Conservation (phyloP, 2,329 filamentous ascomycete genomes). For the Ophiostoma sp. region DNA sequence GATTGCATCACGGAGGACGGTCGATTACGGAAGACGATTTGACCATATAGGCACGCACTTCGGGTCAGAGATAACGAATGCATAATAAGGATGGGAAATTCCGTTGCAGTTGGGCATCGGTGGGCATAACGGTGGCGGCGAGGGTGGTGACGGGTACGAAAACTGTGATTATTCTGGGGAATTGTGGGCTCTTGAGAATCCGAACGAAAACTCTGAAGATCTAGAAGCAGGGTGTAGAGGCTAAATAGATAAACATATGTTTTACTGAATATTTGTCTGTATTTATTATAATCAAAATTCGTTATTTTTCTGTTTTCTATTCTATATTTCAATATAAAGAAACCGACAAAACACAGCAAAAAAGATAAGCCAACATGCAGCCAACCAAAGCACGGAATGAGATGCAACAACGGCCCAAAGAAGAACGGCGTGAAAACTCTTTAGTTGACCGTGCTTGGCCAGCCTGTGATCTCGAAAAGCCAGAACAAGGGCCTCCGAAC, state of each 20-base stretch:
- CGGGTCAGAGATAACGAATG: constrained; percentile 3
- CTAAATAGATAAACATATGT: neutral
- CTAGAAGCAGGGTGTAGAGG: neutral
- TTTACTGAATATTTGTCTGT: neutral
- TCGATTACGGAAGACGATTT: constrained; percentile 6
- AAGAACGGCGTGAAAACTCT: neutral
- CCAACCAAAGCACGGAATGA: no score
- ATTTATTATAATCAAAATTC: neutral
- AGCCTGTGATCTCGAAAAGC: neutral
- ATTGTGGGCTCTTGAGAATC: neutral
- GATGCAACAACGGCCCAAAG: no score
- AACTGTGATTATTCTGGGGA: neutral
- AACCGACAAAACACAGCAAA: neutral
- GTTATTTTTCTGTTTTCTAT: no score
- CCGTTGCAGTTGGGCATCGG: neutral
- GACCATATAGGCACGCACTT: neutral
- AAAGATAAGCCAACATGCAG: neutral
- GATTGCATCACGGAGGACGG: constrained; percentile 3
- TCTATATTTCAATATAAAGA: no score
- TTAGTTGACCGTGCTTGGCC: neutral
- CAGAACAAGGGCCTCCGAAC: neutral
- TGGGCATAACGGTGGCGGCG: neutral
- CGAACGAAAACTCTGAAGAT: neutral
- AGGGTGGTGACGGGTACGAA: neutral
- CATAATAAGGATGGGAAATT: no score